Percentiles rank a stretch among this genome's conserved stretches.
These are phyloP conservation scores for Salix arbutifolia DNA, from an alignment of 345 rosid genomes.

Conservation along the genomic window DNA sequence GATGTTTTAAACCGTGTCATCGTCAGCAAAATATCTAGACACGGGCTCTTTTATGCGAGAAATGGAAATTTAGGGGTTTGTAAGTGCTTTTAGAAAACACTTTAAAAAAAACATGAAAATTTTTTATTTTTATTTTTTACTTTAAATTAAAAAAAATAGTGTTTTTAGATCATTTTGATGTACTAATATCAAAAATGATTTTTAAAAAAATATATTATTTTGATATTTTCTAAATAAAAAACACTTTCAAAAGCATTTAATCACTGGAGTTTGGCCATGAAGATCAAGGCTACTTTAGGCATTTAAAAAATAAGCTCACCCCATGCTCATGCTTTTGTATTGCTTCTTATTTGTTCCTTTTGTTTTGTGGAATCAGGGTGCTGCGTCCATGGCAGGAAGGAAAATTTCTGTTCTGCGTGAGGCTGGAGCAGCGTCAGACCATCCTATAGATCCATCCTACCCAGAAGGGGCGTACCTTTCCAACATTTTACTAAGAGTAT, in stretches of 20 bases:
- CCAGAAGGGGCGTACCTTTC: slow-evolving; percentile 83
- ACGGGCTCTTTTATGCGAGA: background rate
- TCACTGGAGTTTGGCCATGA: background rate
- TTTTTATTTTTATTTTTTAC: too few species aligned
- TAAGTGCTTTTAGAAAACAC: accelerated
- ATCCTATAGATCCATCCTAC: slow-evolving; percentile 79
- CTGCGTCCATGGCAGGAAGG: slow-evolving; percentile 62
- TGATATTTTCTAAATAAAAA: too few species aligned
- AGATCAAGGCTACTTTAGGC: background rate
- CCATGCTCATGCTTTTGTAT: background rate
- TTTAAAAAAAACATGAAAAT: too few species aligned
- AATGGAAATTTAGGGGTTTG: too few species aligned
- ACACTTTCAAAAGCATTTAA: accelerated
- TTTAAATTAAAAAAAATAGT: too few species aligned
- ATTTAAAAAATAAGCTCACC: background rate
- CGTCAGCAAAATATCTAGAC: background rate
- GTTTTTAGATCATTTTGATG: too few species aligned
- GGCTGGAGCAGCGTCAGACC: slow-evolving; percentile 83
- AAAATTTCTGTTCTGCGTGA: slow-evolving; percentile 59
- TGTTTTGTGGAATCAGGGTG: slow-evolving; percentile 36
- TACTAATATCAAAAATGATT: accelerated
- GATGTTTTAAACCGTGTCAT: background rate
- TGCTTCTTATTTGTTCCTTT: background rate
- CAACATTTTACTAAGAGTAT: slow-evolving; percentile 55
- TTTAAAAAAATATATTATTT: too few species aligned